These are phyloP conservation scores for Kwoniella dejecticola DNA, from an alignment of 768 basidiomycete genomes.

Conservation along the genomic window DNA sequence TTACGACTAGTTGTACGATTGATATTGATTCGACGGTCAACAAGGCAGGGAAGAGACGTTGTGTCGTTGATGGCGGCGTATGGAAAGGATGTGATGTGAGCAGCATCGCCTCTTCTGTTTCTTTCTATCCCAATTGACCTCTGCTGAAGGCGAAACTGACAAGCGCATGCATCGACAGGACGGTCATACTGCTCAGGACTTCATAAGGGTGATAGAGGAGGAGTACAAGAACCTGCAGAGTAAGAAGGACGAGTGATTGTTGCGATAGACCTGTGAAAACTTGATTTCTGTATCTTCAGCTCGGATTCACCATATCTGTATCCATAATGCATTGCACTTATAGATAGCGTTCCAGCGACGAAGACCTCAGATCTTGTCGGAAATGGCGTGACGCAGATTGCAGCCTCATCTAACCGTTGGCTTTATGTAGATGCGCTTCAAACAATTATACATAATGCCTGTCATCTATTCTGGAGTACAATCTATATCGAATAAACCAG, in stretches of 20 bases:
- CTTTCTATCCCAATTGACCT: too few species aligned
- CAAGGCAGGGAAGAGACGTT: slow-evolving; percentile 61
- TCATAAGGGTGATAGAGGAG: slow-evolving; percentile 73
- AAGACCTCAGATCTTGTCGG: too few species aligned
- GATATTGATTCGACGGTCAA: slow-evolving; percentile 62
- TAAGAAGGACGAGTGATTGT: not conserved
- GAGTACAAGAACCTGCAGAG: slow-evolving; percentile 66
- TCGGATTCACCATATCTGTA: too few species aligned
- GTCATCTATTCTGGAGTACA: not conserved
- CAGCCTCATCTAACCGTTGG: too few species aligned
- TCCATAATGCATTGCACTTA: not conserved
- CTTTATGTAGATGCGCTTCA: too few species aligned
- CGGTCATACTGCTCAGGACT: slow-evolving; percentile 73
- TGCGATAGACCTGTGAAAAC: not conserved
- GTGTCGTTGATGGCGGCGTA: slow-evolving; percentile 66
- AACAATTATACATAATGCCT: too few species aligned
- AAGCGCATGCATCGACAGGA: slow-evolving; percentile 58
- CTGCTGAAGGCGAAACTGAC: not conserved
- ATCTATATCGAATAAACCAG: too few species aligned
- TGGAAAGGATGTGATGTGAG: slow-evolving; percentile 55
- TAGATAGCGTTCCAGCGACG: too few species aligned
- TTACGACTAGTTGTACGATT: slow-evolving; percentile 87
- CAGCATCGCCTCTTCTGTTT: slow-evolving; percentile 60
- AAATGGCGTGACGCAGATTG: too few species aligned
- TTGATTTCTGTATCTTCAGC: too few species aligned